Percentiles rank a stretch among this genome's conserved stretches.
phyloP scores from a whole-genome alignment of 2,329 filamentous ascomycete genomes.

The Exophiala bonariae region DNA sequence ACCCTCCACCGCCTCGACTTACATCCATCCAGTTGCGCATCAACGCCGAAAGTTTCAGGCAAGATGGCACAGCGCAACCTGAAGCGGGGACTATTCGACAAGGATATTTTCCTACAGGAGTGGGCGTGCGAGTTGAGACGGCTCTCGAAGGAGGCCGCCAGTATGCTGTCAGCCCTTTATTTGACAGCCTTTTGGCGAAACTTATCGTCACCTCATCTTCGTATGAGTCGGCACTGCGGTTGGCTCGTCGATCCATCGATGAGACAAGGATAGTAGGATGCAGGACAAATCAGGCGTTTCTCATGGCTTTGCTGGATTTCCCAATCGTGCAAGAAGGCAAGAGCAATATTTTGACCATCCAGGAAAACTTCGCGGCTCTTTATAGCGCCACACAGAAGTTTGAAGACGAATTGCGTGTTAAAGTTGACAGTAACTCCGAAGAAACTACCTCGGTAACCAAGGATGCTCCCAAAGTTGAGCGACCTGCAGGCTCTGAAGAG shows the following conservation, averaged over 20 bases:
- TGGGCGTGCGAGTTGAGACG: slow-evolving; percentile 59
- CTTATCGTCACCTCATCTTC: slow-evolving; percentile 55
- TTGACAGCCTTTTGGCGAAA: slow-evolving; percentile 61
- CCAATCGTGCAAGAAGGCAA: slow-evolving; percentile 16
- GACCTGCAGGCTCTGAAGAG: slow-evolving; percentile 22
- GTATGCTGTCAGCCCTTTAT: slow-evolving; percentile 52
- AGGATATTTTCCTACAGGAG: slow-evolving; percentile 52
- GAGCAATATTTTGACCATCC: slow-evolving; percentile 24
- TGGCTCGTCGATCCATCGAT: slow-evolving; percentile 54
- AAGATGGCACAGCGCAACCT: slow-evolving; percentile 21
- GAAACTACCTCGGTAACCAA: slow-evolving; percentile 10
- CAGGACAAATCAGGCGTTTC: slow-evolving; percentile 49
- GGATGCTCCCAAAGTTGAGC: slow-evolving; percentile 18
- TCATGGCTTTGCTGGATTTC: slow-evolving; percentile 21
- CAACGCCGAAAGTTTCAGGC: slow-evolving; percentile 22
- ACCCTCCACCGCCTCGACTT: slow-evolving; percentile 19
- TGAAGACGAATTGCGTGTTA: slow-evolving; percentile 17
- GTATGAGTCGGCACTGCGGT: slow-evolving; percentile 54
- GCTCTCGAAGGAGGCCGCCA: slow-evolving; percentile 43
- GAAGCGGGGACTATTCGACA: slow-evolving; percentile 21
- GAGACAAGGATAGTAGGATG: slow-evolving; percentile 57
- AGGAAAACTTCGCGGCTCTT: slow-evolving; percentile 19
- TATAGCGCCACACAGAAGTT: slow-evolving; percentile 21
- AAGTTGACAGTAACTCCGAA: slow-evolving; percentile 11
- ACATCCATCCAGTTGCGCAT: slow-evolving; percentile 23